A percentile compares a stretch with the other conserved stretches of the same genome.
phyloP scores from a whole-genome alignment of 345 rosid genomes.

The Bruguiera gymnorhiza region DNA sequence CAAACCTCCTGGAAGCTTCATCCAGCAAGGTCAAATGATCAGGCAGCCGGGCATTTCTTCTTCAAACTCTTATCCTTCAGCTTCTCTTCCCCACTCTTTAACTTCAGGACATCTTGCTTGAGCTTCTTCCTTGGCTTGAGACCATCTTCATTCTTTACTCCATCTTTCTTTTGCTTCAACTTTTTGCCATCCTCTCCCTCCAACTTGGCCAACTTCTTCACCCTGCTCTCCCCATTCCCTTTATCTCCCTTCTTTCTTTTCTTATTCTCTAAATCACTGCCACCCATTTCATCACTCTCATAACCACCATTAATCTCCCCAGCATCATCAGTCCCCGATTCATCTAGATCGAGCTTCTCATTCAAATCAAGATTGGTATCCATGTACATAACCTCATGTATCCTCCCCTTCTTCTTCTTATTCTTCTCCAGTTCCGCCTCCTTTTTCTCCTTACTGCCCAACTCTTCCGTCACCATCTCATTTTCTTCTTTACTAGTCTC shows the following conservation, averaged over 20 bases:
- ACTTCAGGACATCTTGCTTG: conserved; percentile 4
- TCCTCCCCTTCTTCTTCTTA: conserved; percentile 61
- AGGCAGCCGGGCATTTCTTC: conserved; percentile 2
- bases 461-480: conserved; percentile 9
- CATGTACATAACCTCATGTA: conserved; percentile 76
- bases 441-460: background rate
- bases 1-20: background rate
- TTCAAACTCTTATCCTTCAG: background rate
- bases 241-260: conserved; percentile 31
- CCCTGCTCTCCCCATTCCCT: conserved; percentile 13
- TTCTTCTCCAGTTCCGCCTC: conserved; percentile 18
- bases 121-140: background rate
- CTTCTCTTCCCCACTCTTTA: background rate
- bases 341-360: conserved; percentile 31
- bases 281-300: conserved; percentile 27
- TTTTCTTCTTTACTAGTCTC: conserved; percentile 31
- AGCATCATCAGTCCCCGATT: conserved; percentile 22
- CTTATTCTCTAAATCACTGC: conserved; percentile 17
- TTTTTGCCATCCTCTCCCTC: conserved; percentile 7
- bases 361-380: conserved; percentile 34
- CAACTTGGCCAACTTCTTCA: conserved; percentile 1
- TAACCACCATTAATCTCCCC: conserved; percentile 18
- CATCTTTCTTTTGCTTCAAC: conserved; percentile 5
- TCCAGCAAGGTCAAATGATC: background rate
- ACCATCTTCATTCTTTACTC: background rate